These are phyloP conservation scores for Eustoma russellianum DNA, from an alignment of 257 asterid species.

Conservation along the genomic window DNA sequence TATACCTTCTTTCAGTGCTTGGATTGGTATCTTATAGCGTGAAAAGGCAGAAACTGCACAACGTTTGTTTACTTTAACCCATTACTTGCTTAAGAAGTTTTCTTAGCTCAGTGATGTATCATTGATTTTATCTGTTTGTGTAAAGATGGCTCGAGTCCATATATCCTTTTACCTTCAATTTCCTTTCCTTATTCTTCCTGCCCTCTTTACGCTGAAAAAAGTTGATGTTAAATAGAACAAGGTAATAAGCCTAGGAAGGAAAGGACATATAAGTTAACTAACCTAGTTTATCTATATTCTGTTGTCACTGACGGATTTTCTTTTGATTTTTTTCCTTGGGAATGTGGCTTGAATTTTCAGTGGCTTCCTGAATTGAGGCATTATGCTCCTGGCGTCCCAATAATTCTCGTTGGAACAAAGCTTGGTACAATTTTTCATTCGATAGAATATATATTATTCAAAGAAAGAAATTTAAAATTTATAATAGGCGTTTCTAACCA, in stretches of 20 bases:
- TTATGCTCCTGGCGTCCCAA: constrained; percentile 86
- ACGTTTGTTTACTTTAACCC: background rate
- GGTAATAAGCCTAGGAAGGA: too few relatives aligned
- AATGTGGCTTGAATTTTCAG: constrained; percentile 30
- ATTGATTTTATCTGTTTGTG: too few relatives aligned
- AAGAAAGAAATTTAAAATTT: background rate
- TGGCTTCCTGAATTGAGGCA: constrained; percentile 96
- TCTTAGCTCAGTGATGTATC: background rate
- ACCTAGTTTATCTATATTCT: background rate
- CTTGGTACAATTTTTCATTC: constrained; percentile 49
- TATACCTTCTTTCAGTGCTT: too few relatives aligned
- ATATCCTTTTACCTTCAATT: too few relatives aligned
- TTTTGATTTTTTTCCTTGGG: constrained; percentile 5
- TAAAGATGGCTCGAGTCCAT: too few relatives aligned
- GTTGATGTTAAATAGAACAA: background rate
- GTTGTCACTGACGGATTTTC: constrained; percentile 8
- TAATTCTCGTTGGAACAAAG: constrained; percentile 91
- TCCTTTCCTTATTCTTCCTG: too few relatives aligned
- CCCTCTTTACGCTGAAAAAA: background rate
- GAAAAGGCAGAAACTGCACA: too few relatives aligned
- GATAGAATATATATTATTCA: constrained; percentile 7
- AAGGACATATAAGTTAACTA: background rate
- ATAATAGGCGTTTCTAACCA: too few relatives aligned
- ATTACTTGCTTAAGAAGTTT: background rate
- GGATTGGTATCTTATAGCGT: too few relatives aligned